Evolutionary conservation across 2,329 filamentous ascomycete species (phyloP).

Genomic region (Colletotrichum ledebouriae): DNA sequence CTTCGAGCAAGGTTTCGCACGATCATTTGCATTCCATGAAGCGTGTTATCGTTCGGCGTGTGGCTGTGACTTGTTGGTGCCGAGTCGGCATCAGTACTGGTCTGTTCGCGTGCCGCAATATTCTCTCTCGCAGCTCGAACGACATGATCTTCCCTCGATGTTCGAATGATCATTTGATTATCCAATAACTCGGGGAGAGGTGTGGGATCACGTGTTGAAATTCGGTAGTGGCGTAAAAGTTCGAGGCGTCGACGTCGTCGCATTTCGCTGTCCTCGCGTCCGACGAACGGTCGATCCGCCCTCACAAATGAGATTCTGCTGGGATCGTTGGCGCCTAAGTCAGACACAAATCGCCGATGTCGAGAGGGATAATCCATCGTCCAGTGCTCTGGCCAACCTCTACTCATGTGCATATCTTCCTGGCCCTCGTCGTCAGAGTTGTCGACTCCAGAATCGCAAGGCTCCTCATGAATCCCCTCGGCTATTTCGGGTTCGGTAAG

Average conservation of each 20-base stretch:
- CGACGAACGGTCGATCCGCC: constrained; percentile 15
- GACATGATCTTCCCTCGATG: constrained; percentile 30
- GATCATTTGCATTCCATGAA: constrained; percentile 77
- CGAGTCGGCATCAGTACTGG: constrained; percentile 31
- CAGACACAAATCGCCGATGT: constrained; percentile 39
- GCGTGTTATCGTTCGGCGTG: constrained; percentile 54
- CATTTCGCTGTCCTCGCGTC: constrained; percentile 30
- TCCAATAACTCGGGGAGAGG: constrained; percentile 29
- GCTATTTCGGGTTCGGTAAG: constrained; percentile 56
- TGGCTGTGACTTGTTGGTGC: constrained; percentile 37
- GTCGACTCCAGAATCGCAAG: constrained; percentile 67
- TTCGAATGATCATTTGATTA: constrained; percentile 18
- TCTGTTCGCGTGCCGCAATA: constrained; percentile 19
- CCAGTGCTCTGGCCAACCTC: constrained; percentile 36
- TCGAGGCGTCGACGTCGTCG: constrained; percentile 34
- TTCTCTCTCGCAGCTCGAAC: constrained; percentile 34
- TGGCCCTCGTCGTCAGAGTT: constrained; percentile 66
- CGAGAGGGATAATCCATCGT: constrained; percentile 42
- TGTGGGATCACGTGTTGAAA: constrained; percentile 23
- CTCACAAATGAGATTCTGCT: constrained; percentile 38
- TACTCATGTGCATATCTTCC: constrained; percentile 42
- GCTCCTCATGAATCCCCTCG: constrained; percentile 55
- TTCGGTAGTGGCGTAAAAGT: constrained; percentile 35
- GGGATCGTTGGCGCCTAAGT: constrained; percentile 35
- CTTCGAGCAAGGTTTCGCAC: constrained; percentile 77